Conservation (phyloP, 1,139 yeast genomes). For the Yamadazyma trypodendri region DNA sequence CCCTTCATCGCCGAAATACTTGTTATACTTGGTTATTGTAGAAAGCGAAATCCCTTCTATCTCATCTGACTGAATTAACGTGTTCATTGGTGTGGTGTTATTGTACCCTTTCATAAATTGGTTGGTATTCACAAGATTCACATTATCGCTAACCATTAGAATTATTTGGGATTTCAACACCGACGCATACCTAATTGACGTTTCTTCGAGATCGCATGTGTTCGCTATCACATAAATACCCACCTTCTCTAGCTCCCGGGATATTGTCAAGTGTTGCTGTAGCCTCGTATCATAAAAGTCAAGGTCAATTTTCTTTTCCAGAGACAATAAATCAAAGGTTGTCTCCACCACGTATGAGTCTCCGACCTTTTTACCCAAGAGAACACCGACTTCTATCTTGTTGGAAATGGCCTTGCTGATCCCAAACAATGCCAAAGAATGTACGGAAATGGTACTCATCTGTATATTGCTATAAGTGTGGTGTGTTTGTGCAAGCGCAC, state of each 20-base stretch:
- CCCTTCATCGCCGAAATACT: constrained; percentile 15
- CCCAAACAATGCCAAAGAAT: constrained; percentile 29
- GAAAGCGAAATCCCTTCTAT: constrained; percentile 16
- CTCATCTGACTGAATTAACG: constrained; percentile 13
- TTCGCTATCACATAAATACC: constrained; percentile 28
- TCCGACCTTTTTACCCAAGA: constrained; percentile 22
- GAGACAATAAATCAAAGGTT: constrained; percentile 5
- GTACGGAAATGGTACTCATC: constrained; percentile 11
- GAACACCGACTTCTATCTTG: constrained; percentile 22
- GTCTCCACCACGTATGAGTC: constrained; percentile 1
- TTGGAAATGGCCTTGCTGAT: constrained; percentile 17
- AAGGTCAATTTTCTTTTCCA: constrained; percentile 19
- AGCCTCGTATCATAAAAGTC: constrained; percentile 25
- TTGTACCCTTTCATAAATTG: constrained; percentile 6
- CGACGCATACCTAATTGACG: constrained; percentile 9
- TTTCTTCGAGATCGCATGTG: not conserved
- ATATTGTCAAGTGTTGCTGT: constrained; percentile 27
- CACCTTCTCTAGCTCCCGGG: constrained; percentile 26
- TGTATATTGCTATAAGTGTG: not conserved
- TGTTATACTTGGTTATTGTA: constrained; percentile 26
- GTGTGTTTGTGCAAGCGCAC: not conserved
- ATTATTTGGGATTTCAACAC: constrained; percentile 6
- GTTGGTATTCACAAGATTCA: constrained; percentile 1
- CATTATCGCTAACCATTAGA: constrained; percentile 5
- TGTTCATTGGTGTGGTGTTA: constrained; percentile 4